Evolutionary conservation across 176 grass and related monocot species (phyloP).

Genomic region (Chloris gayana): DNA sequence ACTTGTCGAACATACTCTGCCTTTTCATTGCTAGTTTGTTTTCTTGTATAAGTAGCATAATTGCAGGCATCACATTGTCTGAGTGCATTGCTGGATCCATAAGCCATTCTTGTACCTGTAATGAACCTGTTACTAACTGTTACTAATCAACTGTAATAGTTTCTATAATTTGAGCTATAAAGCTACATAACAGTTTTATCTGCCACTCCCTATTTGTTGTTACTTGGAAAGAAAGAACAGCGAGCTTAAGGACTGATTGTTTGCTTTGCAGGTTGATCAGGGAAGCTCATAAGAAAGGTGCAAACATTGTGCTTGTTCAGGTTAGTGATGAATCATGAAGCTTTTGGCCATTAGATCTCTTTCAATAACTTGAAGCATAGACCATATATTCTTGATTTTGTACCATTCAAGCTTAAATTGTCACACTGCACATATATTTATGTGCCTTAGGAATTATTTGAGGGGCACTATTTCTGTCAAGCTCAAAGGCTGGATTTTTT

Average conservation of each 20-base stretch:
- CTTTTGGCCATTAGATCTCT: not conserved
- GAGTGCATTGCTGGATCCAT: not conserved
- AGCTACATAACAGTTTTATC: not conserved
- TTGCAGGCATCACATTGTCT: not conserved
- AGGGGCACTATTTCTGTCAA: slow-evolving; percentile 97
- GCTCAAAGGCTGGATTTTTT: slow-evolving; percentile 93
- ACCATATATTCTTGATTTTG: not conserved
- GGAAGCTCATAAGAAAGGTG: slow-evolving; percentile 87
- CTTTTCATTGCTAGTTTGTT: not conserved
- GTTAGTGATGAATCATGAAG: slow-evolving; percentile 33
- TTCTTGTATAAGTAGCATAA: not conserved
- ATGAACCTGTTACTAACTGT: not conserved
- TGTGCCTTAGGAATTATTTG: slow-evolving; percentile 81
- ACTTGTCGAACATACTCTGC: not conserved
- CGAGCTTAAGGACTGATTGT: not conserved
- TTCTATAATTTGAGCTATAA: slow-evolving; percentile 4
- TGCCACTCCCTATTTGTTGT: not conserved
- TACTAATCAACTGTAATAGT: too few species aligned
- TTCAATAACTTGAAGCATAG: slow-evolving; percentile 8
- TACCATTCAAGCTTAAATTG: not conserved
- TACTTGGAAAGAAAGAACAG: not conserved
- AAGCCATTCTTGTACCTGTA: not conserved
- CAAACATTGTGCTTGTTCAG: slow-evolving; percentile 90
- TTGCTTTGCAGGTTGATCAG: slow-evolving; percentile 76
- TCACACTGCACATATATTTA: not conserved